A percentile compares a stretch with the other conserved stretches of the same genome.
Conservation (phyloP, 192 early-diverging fungal species). For the Backusella macrospora region DNA sequence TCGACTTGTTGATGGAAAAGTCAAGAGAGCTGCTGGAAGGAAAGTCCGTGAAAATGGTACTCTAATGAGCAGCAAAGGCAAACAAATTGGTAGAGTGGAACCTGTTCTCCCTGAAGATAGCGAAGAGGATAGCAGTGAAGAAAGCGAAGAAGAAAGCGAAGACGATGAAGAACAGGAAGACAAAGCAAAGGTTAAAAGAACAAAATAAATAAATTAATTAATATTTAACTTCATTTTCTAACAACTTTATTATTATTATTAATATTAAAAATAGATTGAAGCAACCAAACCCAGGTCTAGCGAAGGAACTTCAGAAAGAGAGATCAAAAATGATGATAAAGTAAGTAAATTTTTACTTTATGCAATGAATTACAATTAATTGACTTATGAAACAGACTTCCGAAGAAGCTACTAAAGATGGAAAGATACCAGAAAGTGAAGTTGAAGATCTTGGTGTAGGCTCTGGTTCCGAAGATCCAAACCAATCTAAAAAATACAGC, state of each 20-base stretch:
- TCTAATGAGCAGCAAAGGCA: slow-evolving; percentile 25
- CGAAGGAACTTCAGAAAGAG: neutral
- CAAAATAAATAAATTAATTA: neutral
- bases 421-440: neutral
- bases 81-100: slow-evolving; percentile 14
- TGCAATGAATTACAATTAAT: neutral
- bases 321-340: neutral
- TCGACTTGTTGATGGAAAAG: neutral
- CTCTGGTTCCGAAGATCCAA: slow-evolving; percentile 3
- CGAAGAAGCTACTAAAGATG: neutral
- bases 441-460: neutral
- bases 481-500: neutral
- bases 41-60: slow-evolving; percentile 19
- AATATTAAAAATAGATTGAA: neutral
- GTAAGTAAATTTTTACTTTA: neutral
- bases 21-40: slow-evolving; percentile 2
- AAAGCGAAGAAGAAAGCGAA: neutral
- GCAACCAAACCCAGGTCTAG: neutral
- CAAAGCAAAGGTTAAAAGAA: neutral
- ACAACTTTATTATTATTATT: neutral
- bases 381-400: neutral
- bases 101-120: slow-evolving; percentile 7
- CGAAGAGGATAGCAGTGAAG: neutral
- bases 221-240: neutral
- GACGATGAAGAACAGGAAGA: neutral